Evolutionary conservation across 202 grass and related monocot species (phyloP).

Genomic region (Schoenoplectus tabernaemontani): DNA sequence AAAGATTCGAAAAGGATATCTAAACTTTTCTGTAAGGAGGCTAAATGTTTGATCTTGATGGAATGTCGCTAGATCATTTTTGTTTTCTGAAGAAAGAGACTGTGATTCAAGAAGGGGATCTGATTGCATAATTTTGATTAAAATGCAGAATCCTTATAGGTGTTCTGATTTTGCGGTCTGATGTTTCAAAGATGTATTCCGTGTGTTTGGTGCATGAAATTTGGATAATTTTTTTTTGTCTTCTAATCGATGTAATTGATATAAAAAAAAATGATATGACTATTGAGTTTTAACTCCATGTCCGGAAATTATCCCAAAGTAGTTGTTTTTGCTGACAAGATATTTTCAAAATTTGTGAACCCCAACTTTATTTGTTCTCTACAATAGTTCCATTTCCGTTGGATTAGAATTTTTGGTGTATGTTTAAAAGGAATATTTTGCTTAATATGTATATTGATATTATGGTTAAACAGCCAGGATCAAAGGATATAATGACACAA

Average conservation of each 20-base stretch:
- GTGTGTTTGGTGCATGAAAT: slow-evolving; percentile 4
- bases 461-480: slow-evolving; percentile 51
- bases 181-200: not conserved
- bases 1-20: not conserved
- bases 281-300: not conserved
- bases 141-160: not conserved
- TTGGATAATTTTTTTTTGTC: not conserved
- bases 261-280: not conserved
- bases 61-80: not conserved
- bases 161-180: not conserved
- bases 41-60: not conserved
- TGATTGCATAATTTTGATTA: not conserved
- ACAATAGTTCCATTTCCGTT: not conserved
- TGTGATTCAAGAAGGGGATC: too few species aligned
- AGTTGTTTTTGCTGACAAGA: not conserved
- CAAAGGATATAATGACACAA: slow-evolving; percentile 62
- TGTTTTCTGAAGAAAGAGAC: not conserved
- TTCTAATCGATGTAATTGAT: not conserved
- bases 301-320: not conserved
- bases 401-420: not conserved
- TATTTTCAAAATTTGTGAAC: not conserved
- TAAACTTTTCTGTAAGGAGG: not conserved
- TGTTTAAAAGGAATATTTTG: not conserved
- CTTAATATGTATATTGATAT: not conserved
- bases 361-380: not conserved